Conservation (phyloP, 768 basidiomycete species). For the Obba rivulosa region DNA sequence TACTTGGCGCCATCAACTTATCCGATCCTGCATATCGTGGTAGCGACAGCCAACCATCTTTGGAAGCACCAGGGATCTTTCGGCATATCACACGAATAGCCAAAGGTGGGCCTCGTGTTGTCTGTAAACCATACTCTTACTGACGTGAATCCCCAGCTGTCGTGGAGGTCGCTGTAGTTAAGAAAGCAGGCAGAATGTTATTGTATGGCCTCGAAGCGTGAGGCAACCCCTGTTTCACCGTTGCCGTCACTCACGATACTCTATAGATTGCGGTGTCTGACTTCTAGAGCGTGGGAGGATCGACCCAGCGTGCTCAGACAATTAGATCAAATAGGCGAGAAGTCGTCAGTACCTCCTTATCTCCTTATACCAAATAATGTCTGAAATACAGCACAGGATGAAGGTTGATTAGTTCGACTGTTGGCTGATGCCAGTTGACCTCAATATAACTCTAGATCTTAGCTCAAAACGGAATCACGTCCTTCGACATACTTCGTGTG, state of each 20-base stretch:
- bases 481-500: slow-evolving; percentile 49
- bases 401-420: slow-evolving; percentile 13
- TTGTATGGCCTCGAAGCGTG: slow-evolving; percentile 75
- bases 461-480: slow-evolving; percentile 65
- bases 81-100: slow-evolving; percentile 73
- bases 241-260: neutral
- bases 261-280: slow-evolving; percentile 67
- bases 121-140: neutral
- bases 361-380: too few relatives aligned
- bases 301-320: slow-evolving; percentile 80
- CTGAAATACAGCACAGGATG: slow-evolving; percentile 8
- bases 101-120: slow-evolving; percentile 43
- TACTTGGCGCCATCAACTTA: slow-evolving; percentile 67
- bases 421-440: neutral
- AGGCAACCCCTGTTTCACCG: slow-evolving; percentile 13
- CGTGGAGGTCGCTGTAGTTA: slow-evolving; percentile 69
- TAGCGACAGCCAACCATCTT: slow-evolving; percentile 61
- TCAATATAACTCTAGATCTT: slow-evolving; percentile 46
- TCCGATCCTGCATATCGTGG: slow-evolving; percentile 64
- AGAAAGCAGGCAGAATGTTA: slow-evolving; percentile 58
- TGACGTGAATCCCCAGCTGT: slow-evolving; percentile 45
- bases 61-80: slow-evolving; percentile 69
- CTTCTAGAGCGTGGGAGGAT: slow-evolving; percentile 90
- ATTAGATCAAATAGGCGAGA: slow-evolving; percentile 86
- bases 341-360: slow-evolving; percentile 56